Evolutionary conservation across 2,329 filamentous ascomycete genomes (phyloP).

Genomic region (Raffaelea arxii): DNA sequence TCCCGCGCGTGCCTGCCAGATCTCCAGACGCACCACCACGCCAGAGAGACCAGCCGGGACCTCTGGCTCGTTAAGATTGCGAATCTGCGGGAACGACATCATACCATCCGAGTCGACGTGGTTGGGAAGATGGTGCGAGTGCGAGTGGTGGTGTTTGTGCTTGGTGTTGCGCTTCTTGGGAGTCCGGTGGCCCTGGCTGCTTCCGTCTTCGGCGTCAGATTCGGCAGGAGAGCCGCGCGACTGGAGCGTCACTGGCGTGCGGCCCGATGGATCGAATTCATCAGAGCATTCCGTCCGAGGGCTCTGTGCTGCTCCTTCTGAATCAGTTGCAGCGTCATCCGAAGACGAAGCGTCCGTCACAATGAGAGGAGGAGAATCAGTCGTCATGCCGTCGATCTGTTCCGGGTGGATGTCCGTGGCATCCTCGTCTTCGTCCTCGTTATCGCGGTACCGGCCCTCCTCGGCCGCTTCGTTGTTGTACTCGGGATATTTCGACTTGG

Average conservation of each 20-base stretch:
- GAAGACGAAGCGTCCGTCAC: neutral
- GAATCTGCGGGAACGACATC: conserved; percentile 52
- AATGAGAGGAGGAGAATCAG: neutral
- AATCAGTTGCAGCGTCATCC: conserved; percentile 26
- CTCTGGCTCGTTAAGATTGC: conserved; percentile 30
- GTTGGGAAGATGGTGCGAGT: conserved; percentile 16
- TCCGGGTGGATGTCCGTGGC: neutral
- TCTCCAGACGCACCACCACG: conserved; percentile 25
- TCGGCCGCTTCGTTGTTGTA: conserved; percentile 46
- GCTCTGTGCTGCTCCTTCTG: conserved; percentile 23
- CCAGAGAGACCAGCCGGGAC: conserved; percentile 31
- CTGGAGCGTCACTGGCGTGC: conserved; percentile 41
- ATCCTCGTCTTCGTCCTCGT: conserved; percentile 12
- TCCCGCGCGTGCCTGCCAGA: conserved; percentile 13
- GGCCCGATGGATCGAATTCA: conserved; percentile 44
- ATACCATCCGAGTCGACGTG: conserved; percentile 42
- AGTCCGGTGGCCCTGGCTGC: conserved; percentile 7
- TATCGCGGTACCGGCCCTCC: conserved; percentile 50
- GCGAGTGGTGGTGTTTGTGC: conserved; percentile 17
- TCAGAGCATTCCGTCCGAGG: conserved; percentile 33
- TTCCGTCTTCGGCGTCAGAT: conserved; percentile 35
- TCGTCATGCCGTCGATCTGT: neutral
- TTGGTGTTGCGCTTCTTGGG: conserved; percentile 18
- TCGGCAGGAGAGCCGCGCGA: conserved; percentile 40
- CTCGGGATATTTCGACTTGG: conserved; percentile 62